These are phyloP conservation scores for Eucalyptus microcorys DNA, from an alignment of 345 rosid species.

Conservation along the genomic window DNA sequence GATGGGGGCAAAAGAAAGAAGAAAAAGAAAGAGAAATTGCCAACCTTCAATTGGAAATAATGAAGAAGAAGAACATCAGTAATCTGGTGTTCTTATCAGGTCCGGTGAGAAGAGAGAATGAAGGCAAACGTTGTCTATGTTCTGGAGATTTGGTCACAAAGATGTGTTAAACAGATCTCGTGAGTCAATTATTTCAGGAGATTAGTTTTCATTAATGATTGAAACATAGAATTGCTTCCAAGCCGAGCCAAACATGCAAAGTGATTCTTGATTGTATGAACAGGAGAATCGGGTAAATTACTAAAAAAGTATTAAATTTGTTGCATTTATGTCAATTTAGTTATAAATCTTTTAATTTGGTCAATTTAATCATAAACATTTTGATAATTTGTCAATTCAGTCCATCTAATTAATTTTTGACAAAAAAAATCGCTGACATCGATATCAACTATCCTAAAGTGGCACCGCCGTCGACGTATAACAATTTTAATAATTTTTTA, in stretches of 20 bases:
- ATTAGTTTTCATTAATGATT: background rate
- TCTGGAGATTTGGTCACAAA: background rate
- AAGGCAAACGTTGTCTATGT: background rate
- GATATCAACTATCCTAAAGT: fast-evolving
- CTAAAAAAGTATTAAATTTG: too few species aligned
- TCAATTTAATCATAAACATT: fast-evolving
- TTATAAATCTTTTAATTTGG: fast-evolving
- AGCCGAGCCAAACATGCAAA: background rate
- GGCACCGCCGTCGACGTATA: background rate
- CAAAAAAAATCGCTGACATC: fast-evolving
- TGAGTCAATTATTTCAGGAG: background rate
- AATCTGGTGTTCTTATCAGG: background rate
- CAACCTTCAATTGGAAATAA: background rate
- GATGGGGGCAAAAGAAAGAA: background rate
- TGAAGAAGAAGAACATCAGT: background rate
- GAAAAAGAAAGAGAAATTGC: background rate
- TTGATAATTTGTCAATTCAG: fast-evolving
- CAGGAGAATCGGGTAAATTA: background rate
- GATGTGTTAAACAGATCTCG: background rate
- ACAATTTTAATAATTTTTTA: too few species aligned
- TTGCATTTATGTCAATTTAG: too few species aligned
- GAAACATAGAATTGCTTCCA: background rate
- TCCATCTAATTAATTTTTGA: too few species aligned
- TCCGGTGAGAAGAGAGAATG: background rate
- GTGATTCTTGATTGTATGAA: background rate